Conservation (phyloP, 192 early-diverging fungal genomes). For the Kickxella alabastrina region DNA sequence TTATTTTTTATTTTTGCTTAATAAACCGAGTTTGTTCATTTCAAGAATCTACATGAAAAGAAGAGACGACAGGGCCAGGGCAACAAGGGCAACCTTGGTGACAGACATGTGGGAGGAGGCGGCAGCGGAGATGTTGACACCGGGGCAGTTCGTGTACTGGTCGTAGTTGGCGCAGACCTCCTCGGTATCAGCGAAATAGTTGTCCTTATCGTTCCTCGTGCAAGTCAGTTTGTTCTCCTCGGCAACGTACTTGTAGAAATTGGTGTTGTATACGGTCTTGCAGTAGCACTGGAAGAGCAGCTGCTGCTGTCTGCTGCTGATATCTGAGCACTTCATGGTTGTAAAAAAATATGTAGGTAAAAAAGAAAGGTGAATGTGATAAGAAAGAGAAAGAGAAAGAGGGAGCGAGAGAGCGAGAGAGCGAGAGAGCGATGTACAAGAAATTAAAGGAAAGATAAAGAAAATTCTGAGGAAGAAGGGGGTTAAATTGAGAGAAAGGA, state of each 20-base stretch:
- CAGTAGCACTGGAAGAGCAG: slow-evolving; percentile 49
- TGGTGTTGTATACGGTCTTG: slow-evolving; percentile 45
- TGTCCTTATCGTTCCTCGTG: slow-evolving; percentile 35
- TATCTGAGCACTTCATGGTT: slow-evolving; percentile 40
- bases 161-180: slow-evolving; percentile 43
- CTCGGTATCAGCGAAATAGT: slow-evolving; percentile 11
- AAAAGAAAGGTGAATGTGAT: not conserved
- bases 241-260: slow-evolving; percentile 26
- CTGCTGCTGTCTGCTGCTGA: slow-evolving; percentile 29
- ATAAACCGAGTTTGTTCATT: not conserved
- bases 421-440: no score
- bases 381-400: no score
- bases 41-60: slow-evolving; percentile 11
- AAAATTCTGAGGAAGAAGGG: not conserved
- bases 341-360: not conserved
- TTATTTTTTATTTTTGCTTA: not conserved
- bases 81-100: slow-evolving; percentile 34
- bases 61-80: slow-evolving; percentile 21
- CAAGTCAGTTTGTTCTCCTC: slow-evolving; percentile 25
- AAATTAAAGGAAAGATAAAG: no score
- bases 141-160: slow-evolving; percentile 26
- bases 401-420: no score
- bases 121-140: slow-evolving; percentile 30
- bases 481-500: not conserved
- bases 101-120: slow-evolving; percentile 8